Conservation (phyloP, 352 stramenopile species). For the Pythium phragmitis region DNA sequence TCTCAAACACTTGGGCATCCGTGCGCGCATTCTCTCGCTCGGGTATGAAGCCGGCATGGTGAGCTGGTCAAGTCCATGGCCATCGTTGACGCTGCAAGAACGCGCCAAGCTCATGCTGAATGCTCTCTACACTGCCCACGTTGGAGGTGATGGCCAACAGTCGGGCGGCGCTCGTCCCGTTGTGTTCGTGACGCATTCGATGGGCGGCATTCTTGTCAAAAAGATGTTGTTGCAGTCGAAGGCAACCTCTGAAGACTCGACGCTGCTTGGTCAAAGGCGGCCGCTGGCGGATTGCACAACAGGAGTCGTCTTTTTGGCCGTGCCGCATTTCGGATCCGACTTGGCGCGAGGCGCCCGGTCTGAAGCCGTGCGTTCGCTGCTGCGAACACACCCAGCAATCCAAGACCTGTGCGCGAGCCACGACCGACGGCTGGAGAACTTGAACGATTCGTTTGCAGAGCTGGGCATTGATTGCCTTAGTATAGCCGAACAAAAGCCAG, state of each 20-base stretch:
- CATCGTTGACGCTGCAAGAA: slow-evolving; percentile 76
- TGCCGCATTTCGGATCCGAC: slow-evolving; percentile 84
- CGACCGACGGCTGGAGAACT: slow-evolving; percentile 52
- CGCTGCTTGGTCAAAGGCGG: neutral
- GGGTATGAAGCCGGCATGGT: slow-evolving; percentile 84
- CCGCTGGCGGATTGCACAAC: slow-evolving; percentile 42
- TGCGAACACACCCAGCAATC: slow-evolving; percentile 76
- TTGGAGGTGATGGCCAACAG: slow-evolving; percentile 33
- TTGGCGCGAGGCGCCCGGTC: slow-evolving; percentile 64
- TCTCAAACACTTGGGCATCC: slow-evolving; percentile 39
- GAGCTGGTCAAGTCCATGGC: slow-evolving; percentile 85
- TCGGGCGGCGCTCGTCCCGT: slow-evolving; percentile 37
- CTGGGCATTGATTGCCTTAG: slow-evolving; percentile 75
- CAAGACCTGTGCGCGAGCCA: slow-evolving; percentile 57
- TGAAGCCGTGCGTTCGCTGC: slow-evolving; percentile 61
- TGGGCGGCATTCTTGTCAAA: slow-evolving; percentile 85
- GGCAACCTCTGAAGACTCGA: neutral
- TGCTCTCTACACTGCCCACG: slow-evolving; percentile 63
- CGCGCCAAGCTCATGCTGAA: slow-evolving; percentile 69
- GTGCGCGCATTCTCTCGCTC: slow-evolving; percentile 65
- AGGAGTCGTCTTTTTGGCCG: slow-evolving; percentile 76
- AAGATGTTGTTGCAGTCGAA: slow-evolving; percentile 60
- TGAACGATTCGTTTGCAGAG: slow-evolving; percentile 69
- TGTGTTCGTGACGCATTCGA: slow-evolving; percentile 87
- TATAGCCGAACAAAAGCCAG: slow-evolving; percentile 55